These are phyloP conservation scores for Nothophytophthora sp. DNA, from an alignment of 352 stramenopile genomes.

Conservation along the genomic window DNA sequence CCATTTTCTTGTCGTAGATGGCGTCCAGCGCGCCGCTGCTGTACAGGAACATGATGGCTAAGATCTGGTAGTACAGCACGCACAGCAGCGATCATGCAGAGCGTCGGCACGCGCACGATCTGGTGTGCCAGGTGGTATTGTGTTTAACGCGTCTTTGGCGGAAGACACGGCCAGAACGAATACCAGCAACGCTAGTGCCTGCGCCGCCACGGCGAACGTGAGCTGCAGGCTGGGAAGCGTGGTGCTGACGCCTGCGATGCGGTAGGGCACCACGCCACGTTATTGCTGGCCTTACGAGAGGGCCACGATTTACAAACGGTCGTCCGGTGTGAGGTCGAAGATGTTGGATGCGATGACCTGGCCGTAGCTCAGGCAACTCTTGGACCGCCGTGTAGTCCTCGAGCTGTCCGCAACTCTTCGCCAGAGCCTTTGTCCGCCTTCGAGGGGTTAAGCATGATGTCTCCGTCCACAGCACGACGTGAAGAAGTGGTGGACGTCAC, in stretches of 20 bases:
- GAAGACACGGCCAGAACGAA: constrained; percentile 31
- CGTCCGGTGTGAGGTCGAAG: constrained; percentile 25
- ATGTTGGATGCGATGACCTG: constrained; percentile 31
- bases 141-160: constrained; percentile 21
- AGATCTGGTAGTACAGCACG: constrained; percentile 47
- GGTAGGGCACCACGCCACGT: constrained; percentile 28
- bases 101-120: constrained; percentile 31
- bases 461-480: too few relatives aligned
- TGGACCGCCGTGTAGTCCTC: too few relatives aligned
- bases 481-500: too few relatives aligned
- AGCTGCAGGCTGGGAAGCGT: constrained; percentile 32
- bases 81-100: constrained; percentile 41
- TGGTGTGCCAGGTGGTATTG: constrained; percentile 36
- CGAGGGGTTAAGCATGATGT: too few relatives aligned
- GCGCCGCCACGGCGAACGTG: constrained; percentile 35
- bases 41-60: constrained; percentile 29
- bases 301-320: constrained; percentile 29
- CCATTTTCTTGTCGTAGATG: constrained; percentile 35
- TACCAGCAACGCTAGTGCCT: constrained; percentile 26
- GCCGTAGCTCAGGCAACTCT: constrained; percentile 35
- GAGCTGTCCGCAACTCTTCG: too few relatives aligned
- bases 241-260: constrained; percentile 22
- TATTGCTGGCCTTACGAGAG: constrained; percentile 19
- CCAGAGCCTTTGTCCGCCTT: too few relatives aligned
- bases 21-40: constrained; percentile 12